phyloP scores from a whole-genome alignment of 2,329 filamentous ascomycete species.

The Aspergillus ochraceoroseus region DNA sequence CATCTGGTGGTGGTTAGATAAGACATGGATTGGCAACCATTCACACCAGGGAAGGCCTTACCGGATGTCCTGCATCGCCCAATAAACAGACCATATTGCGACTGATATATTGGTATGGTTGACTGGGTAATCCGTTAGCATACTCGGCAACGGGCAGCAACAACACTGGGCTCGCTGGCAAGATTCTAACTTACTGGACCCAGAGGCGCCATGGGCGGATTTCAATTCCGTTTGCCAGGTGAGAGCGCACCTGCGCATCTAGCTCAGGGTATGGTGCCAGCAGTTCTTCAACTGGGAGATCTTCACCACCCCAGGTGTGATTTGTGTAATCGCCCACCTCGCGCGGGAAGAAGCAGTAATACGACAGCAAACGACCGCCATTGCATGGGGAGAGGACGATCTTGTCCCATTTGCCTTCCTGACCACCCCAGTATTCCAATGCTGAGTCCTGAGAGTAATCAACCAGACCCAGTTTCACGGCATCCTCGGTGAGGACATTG shows the following conservation, averaged over 20 bases:
- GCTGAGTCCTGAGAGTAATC: slow-evolving; percentile 59
- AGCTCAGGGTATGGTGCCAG: slow-evolving; percentile 58
- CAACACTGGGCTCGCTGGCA: too few species aligned
- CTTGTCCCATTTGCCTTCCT: slow-evolving; percentile 59
- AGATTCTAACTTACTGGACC: slow-evolving; percentile 45
- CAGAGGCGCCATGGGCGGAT: slow-evolving; percentile 63
- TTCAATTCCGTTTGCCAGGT: slow-evolving; percentile 57
- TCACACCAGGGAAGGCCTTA: slow-evolving; percentile 26
- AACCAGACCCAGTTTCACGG: slow-evolving; percentile 55
- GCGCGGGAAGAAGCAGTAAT: slow-evolving; percentile 66
- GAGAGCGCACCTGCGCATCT: slow-evolving; percentile 53
- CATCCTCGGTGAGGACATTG: slow-evolving; percentile 60
- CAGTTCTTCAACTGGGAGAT: slow-evolving; percentile 53
- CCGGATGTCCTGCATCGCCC: slow-evolving; percentile 63
- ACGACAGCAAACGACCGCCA: slow-evolving; percentile 59
- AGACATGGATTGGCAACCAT: too few species aligned
- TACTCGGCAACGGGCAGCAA: too few species aligned
- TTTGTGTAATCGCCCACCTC: slow-evolving; percentile 56
- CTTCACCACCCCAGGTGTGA: slow-evolving; percentile 56
- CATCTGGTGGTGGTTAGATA: slow-evolving; percentile 46
- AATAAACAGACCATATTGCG: slow-evolving; percentile 54
- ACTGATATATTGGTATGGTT: slow-evolving; percentile 56
- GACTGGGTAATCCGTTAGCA: slow-evolving; percentile 17
- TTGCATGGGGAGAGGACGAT: slow-evolving; percentile 67
- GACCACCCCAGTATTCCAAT: slow-evolving; percentile 66